Evolutionary conservation across 768 basidiomycete species (phyloP), one percentile per base, ranked within the genome.

Genomic region (Phaeotremella skinneri): DNA sequence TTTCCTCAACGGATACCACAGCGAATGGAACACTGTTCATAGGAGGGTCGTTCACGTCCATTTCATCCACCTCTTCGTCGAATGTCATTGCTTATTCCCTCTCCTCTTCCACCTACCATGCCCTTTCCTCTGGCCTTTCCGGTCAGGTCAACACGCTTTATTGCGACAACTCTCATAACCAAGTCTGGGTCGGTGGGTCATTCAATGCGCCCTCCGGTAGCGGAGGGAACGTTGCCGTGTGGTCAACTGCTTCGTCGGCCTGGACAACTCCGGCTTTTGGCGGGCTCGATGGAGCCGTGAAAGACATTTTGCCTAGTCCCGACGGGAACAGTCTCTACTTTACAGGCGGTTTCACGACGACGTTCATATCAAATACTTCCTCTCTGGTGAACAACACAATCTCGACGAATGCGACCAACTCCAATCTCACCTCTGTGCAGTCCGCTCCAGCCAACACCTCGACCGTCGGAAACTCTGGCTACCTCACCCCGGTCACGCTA

Each of bases 251-350:
- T 0, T 56, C 59, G 0, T 51, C 55, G 17, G 51, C 85, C 1
- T 97, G 93, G 92, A 81, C 84, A 7, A 78, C 84, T 23, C 82
- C 91, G 2, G 87, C 87, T 17, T 97, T 99, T 78, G 82, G 81
- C 43, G 92, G 93, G 31, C 80, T 99, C 39, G 79, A 83, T 29
- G 91, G 90, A 39, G 80, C 82, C 65, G 90, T 98, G 54, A 75
- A 80, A 26, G 87, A 88, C 48, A 96, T 98, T 69, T 81, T 84
- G 32, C 79, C 86, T 29, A 89, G 88, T 67, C 79, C 85, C 32
- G 85, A 89, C 53, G 81, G 82, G 54, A 79, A 81, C 13, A 89
- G 87, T 62, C 78, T 97, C 54, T 87, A 92, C 73, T 92, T 98
- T 71, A 83, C 88, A 0, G 96, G 96, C 37, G 87, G 87, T 13